Evolutionary conservation across 805 yeast species (phyloP).

Genomic region (Phaffomyces antillensis): DNA sequence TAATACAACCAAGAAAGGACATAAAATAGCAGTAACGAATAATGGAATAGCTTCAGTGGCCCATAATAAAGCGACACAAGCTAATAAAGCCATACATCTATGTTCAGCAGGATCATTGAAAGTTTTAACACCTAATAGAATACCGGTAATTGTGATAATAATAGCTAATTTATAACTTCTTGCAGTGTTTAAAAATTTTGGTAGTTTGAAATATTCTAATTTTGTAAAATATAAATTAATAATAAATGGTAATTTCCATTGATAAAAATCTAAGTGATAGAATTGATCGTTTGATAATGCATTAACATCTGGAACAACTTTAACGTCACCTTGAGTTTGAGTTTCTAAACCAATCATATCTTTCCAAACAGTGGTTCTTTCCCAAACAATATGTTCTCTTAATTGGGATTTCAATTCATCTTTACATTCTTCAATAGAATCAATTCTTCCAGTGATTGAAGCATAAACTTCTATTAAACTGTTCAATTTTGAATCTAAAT

Average conservation of each 20-base stretch:
- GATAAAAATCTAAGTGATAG: constrained; percentile 27
- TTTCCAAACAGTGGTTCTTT: constrained; percentile 93
- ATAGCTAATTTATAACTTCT: constrained; percentile 42
- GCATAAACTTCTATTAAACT: constrained; percentile 50
- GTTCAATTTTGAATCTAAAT: constrained; percentile 47
- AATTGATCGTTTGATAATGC: constrained; percentile 21
- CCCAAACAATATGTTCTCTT: constrained; percentile 94
- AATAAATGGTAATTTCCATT: constrained; percentile 26
- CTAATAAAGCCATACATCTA: constrained; percentile 60
- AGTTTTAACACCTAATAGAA: constrained; percentile 52
- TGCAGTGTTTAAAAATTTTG: constrained; percentile 39
- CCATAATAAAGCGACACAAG: constrained; percentile 70
- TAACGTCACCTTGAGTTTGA: constrained; percentile 38
- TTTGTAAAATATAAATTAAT: constrained; percentile 21
- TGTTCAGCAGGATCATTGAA: constrained; percentile 54
- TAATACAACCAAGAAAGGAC: constrained; percentile 74
- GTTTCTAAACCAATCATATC: constrained; percentile 86
- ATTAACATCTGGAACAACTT: constrained; percentile 31
- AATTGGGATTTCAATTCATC: constrained; percentile 53
- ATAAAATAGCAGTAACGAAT: constrained; percentile 79
- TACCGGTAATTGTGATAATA: constrained; percentile 44
- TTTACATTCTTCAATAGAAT: constrained; percentile 36
- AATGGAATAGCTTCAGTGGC: constrained; percentile 93
- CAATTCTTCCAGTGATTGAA: constrained; percentile 30
- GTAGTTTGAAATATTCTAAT: constrained; percentile 32